These are phyloP conservation scores for Chrysoporthe austroafricana DNA, from an alignment of 2,329 filamentous ascomycete genomes.

Conservation along the genomic window DNA sequence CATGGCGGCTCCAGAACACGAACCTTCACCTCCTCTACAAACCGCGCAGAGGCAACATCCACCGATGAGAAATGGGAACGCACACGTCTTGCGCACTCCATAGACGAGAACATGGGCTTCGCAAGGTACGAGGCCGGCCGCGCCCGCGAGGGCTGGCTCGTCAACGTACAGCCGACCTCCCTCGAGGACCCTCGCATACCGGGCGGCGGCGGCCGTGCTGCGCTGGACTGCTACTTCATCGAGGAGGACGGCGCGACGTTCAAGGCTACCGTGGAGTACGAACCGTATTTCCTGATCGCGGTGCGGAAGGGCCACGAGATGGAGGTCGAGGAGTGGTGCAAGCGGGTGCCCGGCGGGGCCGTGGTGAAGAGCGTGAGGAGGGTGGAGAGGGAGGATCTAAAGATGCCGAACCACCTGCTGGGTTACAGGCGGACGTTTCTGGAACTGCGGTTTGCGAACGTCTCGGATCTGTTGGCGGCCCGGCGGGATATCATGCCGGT, in stretches of 20 bases:
- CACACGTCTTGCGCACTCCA: slow-evolving; percentile 78
- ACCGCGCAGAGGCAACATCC: slow-evolving; percentile 82
- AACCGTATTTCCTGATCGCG: slow-evolving; percentile 93
- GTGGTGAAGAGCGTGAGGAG: slow-evolving; percentile 77
- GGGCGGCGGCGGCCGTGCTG: slow-evolving; percentile 84
- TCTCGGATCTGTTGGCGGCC: slow-evolving; percentile 82
- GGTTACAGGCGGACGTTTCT: slow-evolving; percentile 90
- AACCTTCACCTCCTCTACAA: slow-evolving; percentile 77
- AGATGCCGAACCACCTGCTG: slow-evolving; percentile 93
- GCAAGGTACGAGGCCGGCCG: slow-evolving; percentile 86
- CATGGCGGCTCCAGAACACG: slow-evolving; percentile 71
- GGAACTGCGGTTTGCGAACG: slow-evolving; percentile 84
- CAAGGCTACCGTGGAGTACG: slow-evolving; percentile 95
- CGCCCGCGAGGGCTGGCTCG: slow-evolving; percentile 84
- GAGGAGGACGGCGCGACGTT: slow-evolving; percentile 87
- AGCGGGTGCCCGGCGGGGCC: slow-evolving; percentile 77
- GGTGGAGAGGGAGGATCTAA: slow-evolving; percentile 89
- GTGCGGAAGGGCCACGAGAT: slow-evolving; percentile 85
- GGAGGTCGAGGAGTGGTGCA: slow-evolving; percentile 95
- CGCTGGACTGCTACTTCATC: slow-evolving; percentile 96
- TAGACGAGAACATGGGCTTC: slow-evolving; percentile 96
- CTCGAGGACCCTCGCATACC: slow-evolving; percentile 84
- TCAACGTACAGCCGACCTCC: slow-evolving; percentile 89
- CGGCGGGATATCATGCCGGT: slow-evolving; percentile 84
- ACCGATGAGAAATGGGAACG: slow-evolving; percentile 92